A percentile compares a stretch with the other conserved stretches of the same genome.
Conservation (phyloP, 1,139 yeast genomes). For the Yamadazyma blattariae region DNA sequence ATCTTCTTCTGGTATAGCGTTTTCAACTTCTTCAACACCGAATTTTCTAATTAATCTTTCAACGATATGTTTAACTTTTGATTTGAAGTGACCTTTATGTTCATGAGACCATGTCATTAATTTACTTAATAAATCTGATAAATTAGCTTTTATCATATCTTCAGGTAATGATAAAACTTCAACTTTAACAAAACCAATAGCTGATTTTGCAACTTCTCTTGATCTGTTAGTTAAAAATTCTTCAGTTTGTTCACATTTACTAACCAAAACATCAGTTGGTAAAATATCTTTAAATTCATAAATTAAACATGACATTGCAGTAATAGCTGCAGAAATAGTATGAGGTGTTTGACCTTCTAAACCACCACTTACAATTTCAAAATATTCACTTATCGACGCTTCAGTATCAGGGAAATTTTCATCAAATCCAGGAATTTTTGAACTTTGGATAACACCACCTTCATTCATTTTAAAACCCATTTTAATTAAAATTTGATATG, state of each 20-base stretch:
- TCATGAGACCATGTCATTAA: slow-evolving; percentile 93
- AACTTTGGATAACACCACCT: slow-evolving; percentile 69
- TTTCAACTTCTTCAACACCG: slow-evolving; percentile 78
- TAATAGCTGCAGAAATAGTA: slow-evolving; percentile 94
- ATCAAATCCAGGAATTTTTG: slow-evolving; percentile 68
- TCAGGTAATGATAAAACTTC: slow-evolving; percentile 83
- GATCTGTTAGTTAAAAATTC: slow-evolving; percentile 86
- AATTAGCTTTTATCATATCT: slow-evolving; percentile 66
- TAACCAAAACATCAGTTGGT: slow-evolving; percentile 57
- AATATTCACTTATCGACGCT: slow-evolving; percentile 76
- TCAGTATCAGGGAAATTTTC: slow-evolving; percentile 55
- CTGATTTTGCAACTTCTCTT: slow-evolving; percentile 90
- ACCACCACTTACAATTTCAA: slow-evolving; percentile 95
- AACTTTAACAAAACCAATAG: slow-evolving; percentile 92
- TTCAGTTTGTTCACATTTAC: slow-evolving; percentile 85
- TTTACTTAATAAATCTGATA: slow-evolving; percentile 64
- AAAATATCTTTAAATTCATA: slow-evolving; percentile 77
- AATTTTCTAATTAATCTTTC: slow-evolving; percentile 89
- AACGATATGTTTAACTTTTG: slow-evolving; percentile 86
- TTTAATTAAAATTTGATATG: slow-evolving; percentile 70
- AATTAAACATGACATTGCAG: slow-evolving; percentile 82
- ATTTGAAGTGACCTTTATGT: slow-evolving; percentile 90
- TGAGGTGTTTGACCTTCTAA: slow-evolving; percentile 91
- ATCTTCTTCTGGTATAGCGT: slow-evolving; percentile 85
- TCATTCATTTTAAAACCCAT: slow-evolving; percentile 78